phyloP scores from a whole-genome alignment of 2,329 filamentous ascomycete species.

The Penicillium sp. region DNA sequence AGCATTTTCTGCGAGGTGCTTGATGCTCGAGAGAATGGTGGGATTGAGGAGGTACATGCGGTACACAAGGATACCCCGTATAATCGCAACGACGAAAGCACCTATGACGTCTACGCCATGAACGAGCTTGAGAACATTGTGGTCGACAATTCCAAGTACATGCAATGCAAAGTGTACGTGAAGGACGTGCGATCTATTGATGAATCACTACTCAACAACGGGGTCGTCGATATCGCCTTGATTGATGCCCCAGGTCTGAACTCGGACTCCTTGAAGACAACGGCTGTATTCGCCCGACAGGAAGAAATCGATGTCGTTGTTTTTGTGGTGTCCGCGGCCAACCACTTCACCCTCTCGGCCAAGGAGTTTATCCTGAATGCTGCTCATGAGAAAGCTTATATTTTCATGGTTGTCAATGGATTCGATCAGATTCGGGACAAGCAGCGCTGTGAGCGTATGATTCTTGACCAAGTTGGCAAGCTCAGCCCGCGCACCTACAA shows the following conservation, averaged over 20 bases:
- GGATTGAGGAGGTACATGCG: conserved; percentile 91
- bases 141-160: conserved; percentile 79
- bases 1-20: conserved; percentile 98
- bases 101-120: conserved; percentile 82
- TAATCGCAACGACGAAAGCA: conserved; percentile 86
- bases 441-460: conserved; percentile 84
- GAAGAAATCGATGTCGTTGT: conserved; percentile 99
- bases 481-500: conserved; percentile 93
- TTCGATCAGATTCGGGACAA: conserved; percentile 94
- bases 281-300: conserved; percentile 91
- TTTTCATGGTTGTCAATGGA: conserved; percentile 98
- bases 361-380: conserved; percentile 97
- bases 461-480: conserved; percentile 80
- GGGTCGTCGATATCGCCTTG: conserved; percentile 93
- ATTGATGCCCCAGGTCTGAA: conserved; percentile 97
- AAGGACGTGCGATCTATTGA: conserved; percentile 85
- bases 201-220: conserved; percentile 92
- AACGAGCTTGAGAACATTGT: conserved; percentile 83
- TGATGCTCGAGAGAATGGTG: conserved; percentile 84
- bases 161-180: conserved; percentile 95
- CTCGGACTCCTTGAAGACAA: conserved; percentile 93
- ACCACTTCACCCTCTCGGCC: conserved; percentile 96
- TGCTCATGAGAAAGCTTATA: conserved; percentile 94
- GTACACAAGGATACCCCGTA: conserved; percentile 79
- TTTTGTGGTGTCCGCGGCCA: conserved; percentile 95